Conservation (phyloP, 805 yeast species). For the Schizosaccharomyces cryophilus region DNA sequence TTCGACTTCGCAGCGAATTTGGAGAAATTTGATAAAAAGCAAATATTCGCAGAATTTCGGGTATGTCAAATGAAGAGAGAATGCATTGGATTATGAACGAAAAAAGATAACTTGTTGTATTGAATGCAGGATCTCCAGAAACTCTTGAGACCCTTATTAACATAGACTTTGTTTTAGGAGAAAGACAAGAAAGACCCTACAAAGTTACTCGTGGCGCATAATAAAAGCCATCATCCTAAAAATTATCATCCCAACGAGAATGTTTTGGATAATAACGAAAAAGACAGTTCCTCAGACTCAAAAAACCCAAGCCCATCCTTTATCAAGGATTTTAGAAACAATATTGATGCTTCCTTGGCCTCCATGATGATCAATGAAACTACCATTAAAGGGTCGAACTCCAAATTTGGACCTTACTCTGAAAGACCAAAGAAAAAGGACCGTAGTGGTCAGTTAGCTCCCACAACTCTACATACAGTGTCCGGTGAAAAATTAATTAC, state of each 20-base stretch:
- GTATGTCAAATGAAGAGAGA: not conserved
- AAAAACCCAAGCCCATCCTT: not conserved
- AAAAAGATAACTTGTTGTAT: no score
- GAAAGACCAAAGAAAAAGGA: not conserved
- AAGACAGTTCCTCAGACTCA: not conserved
- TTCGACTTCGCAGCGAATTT: not conserved
- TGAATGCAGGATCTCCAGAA: no score
- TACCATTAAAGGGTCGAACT: not conserved
- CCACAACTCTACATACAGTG: not conserved
- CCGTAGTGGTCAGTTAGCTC: not conserved
- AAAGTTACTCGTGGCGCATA: not conserved
- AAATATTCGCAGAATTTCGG: not conserved
- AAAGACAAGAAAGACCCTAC: not conserved
- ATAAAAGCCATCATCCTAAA: not conserved
- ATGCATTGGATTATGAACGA: no score
- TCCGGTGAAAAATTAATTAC: not conserved
- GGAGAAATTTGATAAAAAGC: not conserved
- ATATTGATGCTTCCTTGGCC: not conserved
- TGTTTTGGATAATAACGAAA: not conserved
- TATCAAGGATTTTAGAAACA: not conserved
- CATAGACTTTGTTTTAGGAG: not conserved
- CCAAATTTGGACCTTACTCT: not conserved
- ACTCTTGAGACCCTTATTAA: no score
- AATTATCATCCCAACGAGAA: not conserved
- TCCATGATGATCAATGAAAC: not conserved